phyloP scores from a whole-genome alignment of 805 yeast genomes.

The Candida caryicola region DNA sequence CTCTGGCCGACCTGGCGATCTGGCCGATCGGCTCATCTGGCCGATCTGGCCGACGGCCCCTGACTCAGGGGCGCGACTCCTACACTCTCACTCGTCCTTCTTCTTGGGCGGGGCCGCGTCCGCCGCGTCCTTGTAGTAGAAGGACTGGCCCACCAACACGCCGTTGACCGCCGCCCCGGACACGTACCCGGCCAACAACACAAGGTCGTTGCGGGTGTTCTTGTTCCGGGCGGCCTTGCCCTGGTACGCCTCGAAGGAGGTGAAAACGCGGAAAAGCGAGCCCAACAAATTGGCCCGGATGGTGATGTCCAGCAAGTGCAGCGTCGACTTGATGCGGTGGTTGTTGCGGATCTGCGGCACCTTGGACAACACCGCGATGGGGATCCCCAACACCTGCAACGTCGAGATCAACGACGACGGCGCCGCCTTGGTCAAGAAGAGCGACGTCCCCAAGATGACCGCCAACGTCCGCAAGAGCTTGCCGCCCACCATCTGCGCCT shows the following conservation, averaged over 20 bases:
- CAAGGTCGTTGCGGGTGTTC: constrained; percentile 23
- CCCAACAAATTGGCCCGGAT: constrained; percentile 41
- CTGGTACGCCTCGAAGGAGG: constrained; percentile 34
- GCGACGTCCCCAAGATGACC: constrained; percentile 22
- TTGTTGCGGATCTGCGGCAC: constrained; percentile 40
- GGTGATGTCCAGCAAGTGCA: constrained; percentile 37
- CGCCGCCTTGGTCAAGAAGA: constrained; percentile 31
- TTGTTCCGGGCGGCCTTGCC: constrained; percentile 12
- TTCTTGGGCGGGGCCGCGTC: too few species aligned
- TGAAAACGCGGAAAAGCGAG: constrained; percentile 37
- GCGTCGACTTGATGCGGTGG: constrained; percentile 31
- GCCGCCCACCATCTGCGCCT: constrained; percentile 8
- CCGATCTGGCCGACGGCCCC: too few species aligned
- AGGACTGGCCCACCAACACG: constrained; percentile 35
- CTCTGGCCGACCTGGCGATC: too few species aligned
- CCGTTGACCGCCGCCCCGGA: constrained; percentile 34
- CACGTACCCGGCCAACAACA: constrained; percentile 39
- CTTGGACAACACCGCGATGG: constrained; percentile 36
- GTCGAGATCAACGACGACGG: constrained; percentile 26
- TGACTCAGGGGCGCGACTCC: too few species aligned
- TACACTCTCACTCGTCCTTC: too few species aligned
- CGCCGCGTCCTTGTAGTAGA: constrained; percentile 21
- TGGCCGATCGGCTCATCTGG: too few species aligned
- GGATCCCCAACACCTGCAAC: constrained; percentile 38
- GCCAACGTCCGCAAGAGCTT: constrained; percentile 27